Evolutionary conservation across 2,329 filamentous ascomycete species (phyloP).

Genomic region (Colletotrichum destructivum): DNA sequence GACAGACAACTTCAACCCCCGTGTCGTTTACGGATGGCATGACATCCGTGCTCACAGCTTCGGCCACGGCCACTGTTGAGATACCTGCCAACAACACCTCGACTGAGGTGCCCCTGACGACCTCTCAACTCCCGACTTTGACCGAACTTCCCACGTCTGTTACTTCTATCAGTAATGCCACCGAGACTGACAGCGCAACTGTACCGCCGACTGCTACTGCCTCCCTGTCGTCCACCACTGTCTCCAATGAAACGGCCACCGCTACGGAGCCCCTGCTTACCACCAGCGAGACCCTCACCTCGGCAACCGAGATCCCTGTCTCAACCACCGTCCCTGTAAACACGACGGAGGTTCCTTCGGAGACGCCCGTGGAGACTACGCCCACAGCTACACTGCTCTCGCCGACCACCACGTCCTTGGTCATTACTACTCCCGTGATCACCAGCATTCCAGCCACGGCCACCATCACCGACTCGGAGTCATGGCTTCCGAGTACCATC

Average conservation of each 20-base stretch:
- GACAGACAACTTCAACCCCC: conserved; percentile 25
- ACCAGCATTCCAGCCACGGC: conserved; percentile 61
- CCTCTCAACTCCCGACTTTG: conserved; percentile 24
- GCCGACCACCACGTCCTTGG: conserved; percentile 36
- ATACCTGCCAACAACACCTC: conserved; percentile 33
- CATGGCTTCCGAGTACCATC: conserved; percentile 74
- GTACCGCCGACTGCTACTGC: conserved; percentile 22
- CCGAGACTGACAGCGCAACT: conserved; percentile 21
- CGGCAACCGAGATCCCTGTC: conserved; percentile 22
- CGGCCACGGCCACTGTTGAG: conserved; percentile 57
- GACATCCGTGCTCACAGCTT: conserved; percentile 54
- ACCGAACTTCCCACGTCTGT: conserved; percentile 33
- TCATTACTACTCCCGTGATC: conserved; percentile 51
- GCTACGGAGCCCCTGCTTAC: conserved; percentile 6
- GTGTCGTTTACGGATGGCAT: conserved; percentile 23
- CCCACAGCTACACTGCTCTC: conserved; percentile 22
- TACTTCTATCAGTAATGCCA: conserved; percentile 29
- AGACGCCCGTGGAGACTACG: conserved; percentile 24
- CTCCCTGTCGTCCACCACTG: conserved; percentile 21
- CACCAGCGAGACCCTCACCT: conserved; percentile 9
- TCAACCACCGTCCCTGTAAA: conserved; percentile 35
- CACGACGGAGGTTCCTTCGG: conserved; percentile 33
- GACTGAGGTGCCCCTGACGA: conserved; percentile 22
- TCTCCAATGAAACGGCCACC: conserved; percentile 31
- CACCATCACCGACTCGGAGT: conserved; percentile 60